These are phyloP conservation scores for Rhodomyrtus psidioides DNA, from an alignment of 441 rosid species.

Conservation along the genomic window DNA sequence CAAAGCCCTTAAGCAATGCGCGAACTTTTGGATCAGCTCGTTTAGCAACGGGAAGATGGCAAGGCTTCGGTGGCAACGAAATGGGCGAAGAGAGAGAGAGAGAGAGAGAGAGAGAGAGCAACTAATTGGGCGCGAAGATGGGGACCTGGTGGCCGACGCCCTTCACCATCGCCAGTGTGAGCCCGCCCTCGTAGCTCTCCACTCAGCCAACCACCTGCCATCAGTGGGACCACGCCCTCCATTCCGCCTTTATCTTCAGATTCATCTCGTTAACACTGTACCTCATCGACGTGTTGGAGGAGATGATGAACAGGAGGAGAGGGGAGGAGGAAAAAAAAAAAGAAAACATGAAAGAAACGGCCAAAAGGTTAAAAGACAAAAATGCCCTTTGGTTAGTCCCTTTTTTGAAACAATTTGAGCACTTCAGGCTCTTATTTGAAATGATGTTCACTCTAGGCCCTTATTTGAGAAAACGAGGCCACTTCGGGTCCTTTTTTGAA, in stretches of 20 bases:
- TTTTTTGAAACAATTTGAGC: no score
- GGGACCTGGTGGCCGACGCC: conserved; percentile 59
- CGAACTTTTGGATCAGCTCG: background rate
- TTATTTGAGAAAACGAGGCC: no score
- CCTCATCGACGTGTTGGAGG: conserved; percentile 24
- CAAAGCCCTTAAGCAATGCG: background rate
- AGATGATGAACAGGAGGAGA: no score
- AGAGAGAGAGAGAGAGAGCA: conserved; percentile 25
- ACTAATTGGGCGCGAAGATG: conserved; percentile 24
- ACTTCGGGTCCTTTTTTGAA: no score
- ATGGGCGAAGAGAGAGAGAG: conserved; percentile 36
- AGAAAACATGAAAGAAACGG: no score
- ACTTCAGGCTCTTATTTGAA: no score
- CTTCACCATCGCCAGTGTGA: conserved; percentile 37
- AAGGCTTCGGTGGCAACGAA: conserved; percentile 25
- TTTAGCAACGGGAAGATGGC: conserved; percentile 30
- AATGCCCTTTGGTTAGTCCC: no score
- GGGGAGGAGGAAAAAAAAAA: no score
- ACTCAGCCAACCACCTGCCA: conserved; percentile 51
- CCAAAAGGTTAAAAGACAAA: no score
- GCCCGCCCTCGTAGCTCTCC: conserved; percentile 35
- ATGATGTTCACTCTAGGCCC: no score
- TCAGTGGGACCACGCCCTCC: conserved; percentile 54
- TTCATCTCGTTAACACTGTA: conserved; percentile 39
- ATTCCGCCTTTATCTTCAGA: conserved; percentile 22